Percentiles rank a stretch among this genome's conserved stretches.
Evolutionary conservation across 2,329 filamentous ascomycete genomes (phyloP).

Genomic region (Fusarium longipes): DNA sequence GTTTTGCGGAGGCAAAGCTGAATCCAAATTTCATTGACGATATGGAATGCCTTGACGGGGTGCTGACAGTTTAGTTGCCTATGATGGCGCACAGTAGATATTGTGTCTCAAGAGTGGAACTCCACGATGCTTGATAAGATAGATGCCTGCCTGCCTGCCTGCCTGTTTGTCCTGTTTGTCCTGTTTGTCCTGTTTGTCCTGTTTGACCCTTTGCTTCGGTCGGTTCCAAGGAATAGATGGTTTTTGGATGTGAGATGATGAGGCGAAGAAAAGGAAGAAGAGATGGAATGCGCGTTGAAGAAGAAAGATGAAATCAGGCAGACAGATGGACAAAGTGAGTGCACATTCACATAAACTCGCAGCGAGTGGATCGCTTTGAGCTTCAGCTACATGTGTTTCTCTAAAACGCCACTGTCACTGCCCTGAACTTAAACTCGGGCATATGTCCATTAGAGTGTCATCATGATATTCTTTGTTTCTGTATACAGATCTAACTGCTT

Average conservation of each 20-base stretch:
- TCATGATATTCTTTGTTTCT: not conserved
- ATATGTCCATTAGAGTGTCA: not conserved
- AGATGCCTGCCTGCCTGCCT: not conserved
- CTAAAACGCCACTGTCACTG: constrained; percentile 5
- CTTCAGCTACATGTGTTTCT: constrained; percentile 19
- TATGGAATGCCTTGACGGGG: constrained; percentile 11
- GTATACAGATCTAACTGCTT: not conserved
- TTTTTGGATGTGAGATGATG: not conserved
- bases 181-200: too few species aligned
- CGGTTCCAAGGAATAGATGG: not conserved
- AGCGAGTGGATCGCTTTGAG: constrained; percentile 30
- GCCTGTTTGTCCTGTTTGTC: too few species aligned
- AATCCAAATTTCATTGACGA: constrained; percentile 15
- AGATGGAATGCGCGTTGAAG: not conserved
- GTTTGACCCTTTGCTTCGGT: not conserved
- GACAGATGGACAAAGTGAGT: not conserved
- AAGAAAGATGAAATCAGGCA: constrained; percentile 16
- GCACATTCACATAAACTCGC: constrained; percentile 9
- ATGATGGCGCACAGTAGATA: constrained; percentile 29
- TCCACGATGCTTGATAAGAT: constrained; percentile 21
- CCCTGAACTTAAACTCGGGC: constrained; percentile 5
- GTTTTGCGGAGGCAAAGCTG: constrained; percentile 24
- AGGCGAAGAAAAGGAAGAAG: not conserved
- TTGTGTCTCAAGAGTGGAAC: constrained; percentile 26
- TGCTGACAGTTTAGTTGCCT: not conserved